Evolutionary conservation across 768 basidiomycete species (phyloP), one percentile per base, ranked within the genome.

Genomic region (Mrakia gelida): DNA sequence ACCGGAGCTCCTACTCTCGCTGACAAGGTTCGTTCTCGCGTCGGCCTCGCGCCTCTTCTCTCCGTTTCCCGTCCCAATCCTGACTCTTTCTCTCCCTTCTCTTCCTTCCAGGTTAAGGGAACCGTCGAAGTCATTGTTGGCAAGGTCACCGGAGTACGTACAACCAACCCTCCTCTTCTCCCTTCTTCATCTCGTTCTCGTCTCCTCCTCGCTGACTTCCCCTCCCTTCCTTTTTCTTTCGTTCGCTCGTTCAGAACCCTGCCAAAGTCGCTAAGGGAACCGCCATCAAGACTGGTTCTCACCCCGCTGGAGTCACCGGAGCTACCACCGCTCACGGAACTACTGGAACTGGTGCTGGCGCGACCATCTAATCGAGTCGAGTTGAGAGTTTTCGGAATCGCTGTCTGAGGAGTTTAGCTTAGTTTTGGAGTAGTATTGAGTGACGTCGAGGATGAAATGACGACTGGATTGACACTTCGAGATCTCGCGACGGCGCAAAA

Each of bases 181-280:
- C 21, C 21, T 56, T 16, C 23, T 23, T 10, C 54, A 18, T 56
- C 54, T 56, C 54, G 54, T 23, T n/a, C 21, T 21, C 26, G 21
- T 38, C 38, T 38, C 38, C 5, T 21, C 21, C 18, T 5, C 10
- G 21, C 54, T 56, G 54, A 56, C 54, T n/a, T 16, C 18, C 21
- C 54, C 21, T 21, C 54, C 26, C 18, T 16, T 56, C 23, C 26
- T 15, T 54, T 56, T 56, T 56, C 26, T 15, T 54, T 56, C 26
- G 13, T 54, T 56, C 26, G 13, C 18, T 56, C 54, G 21, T 21
- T 16, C 54, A 38, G 32, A 75, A 75, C 74, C 45, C 16, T 15
- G 74, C 41, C 18, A 75, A 75, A 43, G 63, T 75, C 74, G 74
- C 74, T 18, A 7, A 75, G n/a, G 74, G 74, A 41, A n/a, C 65